These are phyloP conservation scores for Trichoderma breve DNA, from an alignment of 2,329 filamentous ascomycete species.

Conservation along the genomic window DNA sequence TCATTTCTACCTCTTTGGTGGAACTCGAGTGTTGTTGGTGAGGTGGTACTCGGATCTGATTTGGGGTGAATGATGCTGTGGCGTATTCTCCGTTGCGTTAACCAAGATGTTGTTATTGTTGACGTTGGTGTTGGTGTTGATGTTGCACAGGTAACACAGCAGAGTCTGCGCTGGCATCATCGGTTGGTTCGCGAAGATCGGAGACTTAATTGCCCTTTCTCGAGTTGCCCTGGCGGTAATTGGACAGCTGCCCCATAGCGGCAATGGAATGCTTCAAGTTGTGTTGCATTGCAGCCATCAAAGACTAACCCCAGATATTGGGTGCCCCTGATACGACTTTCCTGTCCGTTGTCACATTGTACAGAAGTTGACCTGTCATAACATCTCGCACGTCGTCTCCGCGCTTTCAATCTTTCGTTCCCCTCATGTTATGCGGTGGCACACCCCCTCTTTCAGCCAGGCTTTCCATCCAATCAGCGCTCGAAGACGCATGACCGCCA, in stretches of 20 bases:
- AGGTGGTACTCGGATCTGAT: constrained; percentile 1
- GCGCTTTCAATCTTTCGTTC: background rate
- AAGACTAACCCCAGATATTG: constrained; percentile 8
- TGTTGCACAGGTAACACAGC: background rate
- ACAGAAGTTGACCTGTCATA: constrained; percentile 1
- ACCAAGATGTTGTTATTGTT: background rate
- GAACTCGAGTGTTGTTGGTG: background rate
- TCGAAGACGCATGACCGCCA: background rate
- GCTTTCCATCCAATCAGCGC: constrained; percentile 1
- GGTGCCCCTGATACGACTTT: constrained; percentile 15
- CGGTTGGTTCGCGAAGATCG: background rate
- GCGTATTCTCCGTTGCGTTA: background rate
- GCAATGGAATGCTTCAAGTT: background rate
- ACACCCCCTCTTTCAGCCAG: background rate
- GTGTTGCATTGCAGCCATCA: constrained; percentile 16
- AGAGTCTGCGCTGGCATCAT: constrained; percentile 1
- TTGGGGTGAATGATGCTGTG: background rate
- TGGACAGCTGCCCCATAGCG: background rate
- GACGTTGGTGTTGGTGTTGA: background rate
- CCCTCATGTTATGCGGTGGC: background rate
- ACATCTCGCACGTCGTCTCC: background rate
- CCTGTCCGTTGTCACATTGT: background rate
- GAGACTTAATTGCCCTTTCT: background rate
- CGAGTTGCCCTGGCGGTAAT: background rate
- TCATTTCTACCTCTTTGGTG: background rate